Conservation (phyloP, 2,329 filamentous ascomycete species). For the Colletotrichum agaves region DNA sequence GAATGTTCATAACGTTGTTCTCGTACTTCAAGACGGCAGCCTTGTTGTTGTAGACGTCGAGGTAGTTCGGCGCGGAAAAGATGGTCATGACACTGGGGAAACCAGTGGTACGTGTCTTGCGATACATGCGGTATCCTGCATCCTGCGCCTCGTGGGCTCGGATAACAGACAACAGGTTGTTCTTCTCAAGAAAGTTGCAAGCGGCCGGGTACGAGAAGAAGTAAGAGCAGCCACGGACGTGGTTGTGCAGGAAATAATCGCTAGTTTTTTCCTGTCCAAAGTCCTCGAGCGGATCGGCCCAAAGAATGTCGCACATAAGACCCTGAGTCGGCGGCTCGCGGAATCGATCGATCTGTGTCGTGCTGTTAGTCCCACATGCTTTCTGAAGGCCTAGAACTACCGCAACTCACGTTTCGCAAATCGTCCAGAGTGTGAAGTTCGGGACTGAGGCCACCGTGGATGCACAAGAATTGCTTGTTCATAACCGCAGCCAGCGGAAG, state of each 20-base stretch:
- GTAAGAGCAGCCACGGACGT: slow-evolving; percentile 97
- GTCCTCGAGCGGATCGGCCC: slow-evolving; percentile 97
- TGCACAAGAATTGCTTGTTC: slow-evolving; percentile 99
- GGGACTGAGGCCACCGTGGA: slow-evolving; percentile 95
- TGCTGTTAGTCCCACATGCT: slow-evolving; percentile 3
- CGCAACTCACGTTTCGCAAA: slow-evolving; percentile 75
- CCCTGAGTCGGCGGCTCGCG: slow-evolving; percentile 96
- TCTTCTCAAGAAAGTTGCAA: slow-evolving; percentile 98
- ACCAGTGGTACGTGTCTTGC: slow-evolving; percentile 96
- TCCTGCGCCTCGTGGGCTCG: slow-evolving; percentile 98
- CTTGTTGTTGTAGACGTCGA: slow-evolving; percentile 99
- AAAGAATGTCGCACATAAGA: slow-evolving; percentile 98
- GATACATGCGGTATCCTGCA: slow-evolving; percentile 98
- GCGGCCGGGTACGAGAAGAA: slow-evolving; percentile 99
- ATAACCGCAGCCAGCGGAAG: slow-evolving; percentile 95
- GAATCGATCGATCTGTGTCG: slow-evolving; percentile 88
- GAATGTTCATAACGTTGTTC: slow-evolving; percentile 99
- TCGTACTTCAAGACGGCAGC: slow-evolving; percentile 98
- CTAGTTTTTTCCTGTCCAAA: slow-evolving; percentile 99
- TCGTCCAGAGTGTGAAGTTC: slow-evolving; percentile 97
- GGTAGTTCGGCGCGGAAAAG: slow-evolving; percentile 98
- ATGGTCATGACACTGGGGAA: slow-evolving; percentile 99
- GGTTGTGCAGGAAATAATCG: slow-evolving; percentile 98
- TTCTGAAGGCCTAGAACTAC: not conserved
- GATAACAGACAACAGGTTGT: slow-evolving; percentile 96